phyloP scores from a whole-genome alignment of 2,329 filamentous ascomycete species.

The Dactylellina leptospora region DNA sequence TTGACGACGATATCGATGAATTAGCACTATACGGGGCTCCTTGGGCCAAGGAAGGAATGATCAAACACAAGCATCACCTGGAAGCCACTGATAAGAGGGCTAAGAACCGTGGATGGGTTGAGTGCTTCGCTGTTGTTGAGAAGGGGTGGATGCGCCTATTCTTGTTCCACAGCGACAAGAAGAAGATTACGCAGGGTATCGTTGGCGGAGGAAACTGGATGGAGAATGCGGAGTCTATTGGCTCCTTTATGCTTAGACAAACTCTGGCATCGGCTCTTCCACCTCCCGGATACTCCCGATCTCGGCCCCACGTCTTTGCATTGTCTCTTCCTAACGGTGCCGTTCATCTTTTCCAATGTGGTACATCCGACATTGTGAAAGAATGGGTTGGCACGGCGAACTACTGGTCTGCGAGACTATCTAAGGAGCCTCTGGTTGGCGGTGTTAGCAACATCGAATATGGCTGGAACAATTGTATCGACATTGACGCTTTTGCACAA shows the following conservation, averaged over 20 bases:
- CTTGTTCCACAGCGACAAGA: constrained; percentile 84
- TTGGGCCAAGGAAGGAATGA: constrained; percentile 95
- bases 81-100: constrained; percentile 89
- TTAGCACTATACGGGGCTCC: constrained; percentile 92
- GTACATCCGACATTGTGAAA: constrained; percentile 90
- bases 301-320: constrained; percentile 91
- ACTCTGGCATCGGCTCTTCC: constrained; percentile 91
- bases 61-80: constrained; percentile 95
- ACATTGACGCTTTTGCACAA: constrained; percentile 58
- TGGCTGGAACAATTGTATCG: constrained; percentile 86
- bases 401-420: constrained; percentile 95
- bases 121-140: constrained; percentile 95
- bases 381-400: constrained; percentile 96
- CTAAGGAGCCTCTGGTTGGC: constrained; percentile 89
- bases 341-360: constrained; percentile 97
- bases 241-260: constrained; percentile 86
- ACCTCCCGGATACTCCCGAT: constrained; percentile 89
- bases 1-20: constrained; percentile 85
- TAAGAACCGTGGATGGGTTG: constrained; percentile 92
- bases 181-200: constrained; percentile 73
- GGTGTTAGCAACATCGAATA: constrained; percentile 98
- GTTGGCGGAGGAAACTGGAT: constrained; percentile 99
- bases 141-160: constrained; percentile 94
- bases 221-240: constrained; percentile 89
- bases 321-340: constrained; percentile 89